Base-by-base conservation (phyloP, 257 asterid species). In the Solanum dulcamara region DNA sequence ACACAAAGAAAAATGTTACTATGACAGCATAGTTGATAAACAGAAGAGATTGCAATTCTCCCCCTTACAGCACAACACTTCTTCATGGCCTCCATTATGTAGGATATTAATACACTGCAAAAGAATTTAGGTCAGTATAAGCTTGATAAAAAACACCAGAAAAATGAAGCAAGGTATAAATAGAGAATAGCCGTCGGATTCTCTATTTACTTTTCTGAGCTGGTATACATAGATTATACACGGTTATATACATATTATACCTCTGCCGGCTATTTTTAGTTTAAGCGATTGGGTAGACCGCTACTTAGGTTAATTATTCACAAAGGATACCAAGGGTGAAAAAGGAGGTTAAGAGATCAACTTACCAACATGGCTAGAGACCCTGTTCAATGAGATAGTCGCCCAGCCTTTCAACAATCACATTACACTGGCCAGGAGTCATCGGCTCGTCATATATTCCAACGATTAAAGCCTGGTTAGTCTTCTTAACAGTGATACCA, bases 321-420 rank as follows among this genome's bases (percentile, higher is more conserved):
- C 38, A 14, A 64, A 64, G 71, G 80, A 70, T 72, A 75, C 8
- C 38, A 24, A 44, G 14, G 38, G 0, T 4, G 59, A 17, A 42
- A 42, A 74, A 26, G 24, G 40, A 26, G 24, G 62, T 2, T 8
- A 44, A 40, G 17, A 46, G 40, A 46, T 46, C 82, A 77, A 28
- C 74, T 22, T 48, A 20, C 4, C 33, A 48, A 1, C 10, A 37
- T 28, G 81, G 10, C 67, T 88, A 91, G 67, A 89, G 84, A n/a
- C 87, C 88, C 64, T 89, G 93, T n/a, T 89, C 93, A 32, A 87
- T 53, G 9, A 91, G 88, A 85, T 91, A 91, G 84, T 91, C 93
- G 42, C 91, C 93, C n/a, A 91, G 88, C 91, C 93, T 88, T 89
- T 91, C 92, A 10, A 89, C 93, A 33, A 91, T 84, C 84, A 91